Evolutionary conservation across 805 yeast species (phyloP).

Genomic region (Saccharomyces eubayanus): DNA sequence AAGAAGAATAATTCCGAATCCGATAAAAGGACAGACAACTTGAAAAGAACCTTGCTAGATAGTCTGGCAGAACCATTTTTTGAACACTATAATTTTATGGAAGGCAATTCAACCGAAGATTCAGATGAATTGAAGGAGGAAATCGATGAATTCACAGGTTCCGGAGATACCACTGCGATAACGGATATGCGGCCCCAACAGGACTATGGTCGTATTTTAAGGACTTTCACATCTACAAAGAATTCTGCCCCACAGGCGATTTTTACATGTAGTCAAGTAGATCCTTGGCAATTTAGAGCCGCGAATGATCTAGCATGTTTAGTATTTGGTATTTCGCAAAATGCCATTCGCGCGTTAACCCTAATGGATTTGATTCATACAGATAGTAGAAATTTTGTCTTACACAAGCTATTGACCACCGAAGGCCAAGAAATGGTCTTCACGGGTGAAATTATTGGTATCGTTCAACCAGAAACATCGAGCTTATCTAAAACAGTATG

Average conservation of each 20-base stretch:
- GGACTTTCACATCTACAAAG: constrained; percentile 60
- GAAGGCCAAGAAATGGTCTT: constrained; percentile 46
- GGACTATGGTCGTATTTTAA: constrained; percentile 42
- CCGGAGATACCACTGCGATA: constrained; percentile 3
- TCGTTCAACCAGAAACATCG: constrained; percentile 44
- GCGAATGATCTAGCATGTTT: constrained; percentile 86
- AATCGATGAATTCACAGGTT: constrained; percentile 4
- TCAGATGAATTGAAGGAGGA: constrained; percentile 25
- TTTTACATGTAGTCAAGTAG: constrained; percentile 62
- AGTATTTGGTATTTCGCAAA: constrained; percentile 71
- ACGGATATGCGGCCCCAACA: constrained; percentile 12
- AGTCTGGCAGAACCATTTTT: constrained; percentile 31
- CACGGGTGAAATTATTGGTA: constrained; percentile 80
- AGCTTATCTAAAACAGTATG: constrained; percentile 45
- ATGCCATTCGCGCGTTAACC: constrained; percentile 51
- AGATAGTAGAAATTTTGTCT: constrained; percentile 62
- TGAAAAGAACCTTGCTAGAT: constrained; percentile 24
- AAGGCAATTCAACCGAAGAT: constrained; percentile 11
- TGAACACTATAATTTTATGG: constrained; percentile 20
- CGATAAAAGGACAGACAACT: constrained; percentile 7
- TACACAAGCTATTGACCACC: constrained; percentile 41
- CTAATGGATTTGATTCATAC: constrained; percentile 72
- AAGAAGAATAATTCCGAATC: constrained; percentile 3
- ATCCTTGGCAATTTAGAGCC: constrained; percentile 76
- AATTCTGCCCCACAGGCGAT: constrained; percentile 74